Evolutionary conservation across 305 asterid species (phyloP).

Genomic region (Galium porrigens): DNA sequence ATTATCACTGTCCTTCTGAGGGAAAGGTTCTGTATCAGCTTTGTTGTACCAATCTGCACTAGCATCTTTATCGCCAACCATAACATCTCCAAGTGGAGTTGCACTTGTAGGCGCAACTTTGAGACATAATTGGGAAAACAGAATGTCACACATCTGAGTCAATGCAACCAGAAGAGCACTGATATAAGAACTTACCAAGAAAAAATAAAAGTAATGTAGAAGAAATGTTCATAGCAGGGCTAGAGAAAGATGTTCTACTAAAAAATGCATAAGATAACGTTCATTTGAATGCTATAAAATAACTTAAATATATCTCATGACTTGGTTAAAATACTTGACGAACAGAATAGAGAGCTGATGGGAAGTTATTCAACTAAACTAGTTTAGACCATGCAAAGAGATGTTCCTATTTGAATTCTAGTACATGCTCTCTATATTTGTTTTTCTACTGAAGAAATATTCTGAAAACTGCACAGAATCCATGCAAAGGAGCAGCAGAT

Average conservation of each 20-base stretch:
- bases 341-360: neutral
- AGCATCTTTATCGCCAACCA: conserved; percentile 33
- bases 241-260: too few relatives aligned
- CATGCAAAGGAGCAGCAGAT: neutral
- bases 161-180: conserved; percentile 16
- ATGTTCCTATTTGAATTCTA: neutral
- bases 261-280: neutral
- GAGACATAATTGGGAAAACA: conserved; percentile 82
- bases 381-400: neutral
- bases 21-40: conserved; percentile 33
- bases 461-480: neutral
- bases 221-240: neutral
- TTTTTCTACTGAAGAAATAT: neutral
- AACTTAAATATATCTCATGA: neutral
- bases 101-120: conserved; percentile 44
- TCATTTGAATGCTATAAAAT: neutral
- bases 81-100: conserved; percentile 37
- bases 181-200: neutral
- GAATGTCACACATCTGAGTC: conserved; percentile 88
- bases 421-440: neutral
- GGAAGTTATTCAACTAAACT: too few relatives aligned
- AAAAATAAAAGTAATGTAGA: neutral
- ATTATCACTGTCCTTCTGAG: conserved; percentile 25
- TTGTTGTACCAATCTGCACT: conserved; percentile 38
- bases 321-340: neutral